Base-by-base conservation (phyloP, 2,329 filamentous ascomycete species). In the Ophiognomonia clavigignenti-juglandacearum region DNA sequence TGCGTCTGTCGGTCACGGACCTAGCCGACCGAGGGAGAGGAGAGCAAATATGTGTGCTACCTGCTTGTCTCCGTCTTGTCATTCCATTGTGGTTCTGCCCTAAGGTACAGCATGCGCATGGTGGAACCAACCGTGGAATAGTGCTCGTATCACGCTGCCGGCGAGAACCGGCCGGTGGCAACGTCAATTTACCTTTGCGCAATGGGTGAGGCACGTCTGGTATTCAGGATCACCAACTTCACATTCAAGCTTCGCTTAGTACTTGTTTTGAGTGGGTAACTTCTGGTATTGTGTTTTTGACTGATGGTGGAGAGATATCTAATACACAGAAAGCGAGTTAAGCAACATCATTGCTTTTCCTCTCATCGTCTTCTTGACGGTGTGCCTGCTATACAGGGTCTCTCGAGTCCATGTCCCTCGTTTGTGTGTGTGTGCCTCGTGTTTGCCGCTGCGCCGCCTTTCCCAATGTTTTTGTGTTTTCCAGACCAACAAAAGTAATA, bases 271-370 rank as follows among this genome's bases (percentile, higher is more conserved):
- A 79, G 77, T 77, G 77, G 78, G 78, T 82, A 81, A 79, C 74
- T 77, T 81, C 78, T 82, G 77, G 76, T 81, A 80, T 80, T 77
- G 55, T 61, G 64, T 53, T 43, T n/a, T 42, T 45, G 56, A 61
- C 53, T 66, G 68, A 60, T 60, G 56, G 59, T 60, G 57, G 64
- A 61, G 59, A 67, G 61, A 68, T 75, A 77, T 73, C 68, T 73
- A 69, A 77, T 81, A 81, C 78, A 65, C 78, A 82, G 77, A 81
- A 76, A 81, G 78, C 77, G 76, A 78, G 77, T 72, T 76, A 67
- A 69, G 65, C 63, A 58, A 59, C 54, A 59, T 65, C 63, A 35
- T 51, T 51, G 45, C 42, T 45, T 53, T 34, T n/a, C 26, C 45
- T 47, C 35, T 47, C 35, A 24, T 39, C 48, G 36, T 39, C 14